These are phyloP conservation scores for Ustilago hordei DNA, from an alignment of 1,284 basidiomycete genomes.

Conservation along the genomic window DNA sequence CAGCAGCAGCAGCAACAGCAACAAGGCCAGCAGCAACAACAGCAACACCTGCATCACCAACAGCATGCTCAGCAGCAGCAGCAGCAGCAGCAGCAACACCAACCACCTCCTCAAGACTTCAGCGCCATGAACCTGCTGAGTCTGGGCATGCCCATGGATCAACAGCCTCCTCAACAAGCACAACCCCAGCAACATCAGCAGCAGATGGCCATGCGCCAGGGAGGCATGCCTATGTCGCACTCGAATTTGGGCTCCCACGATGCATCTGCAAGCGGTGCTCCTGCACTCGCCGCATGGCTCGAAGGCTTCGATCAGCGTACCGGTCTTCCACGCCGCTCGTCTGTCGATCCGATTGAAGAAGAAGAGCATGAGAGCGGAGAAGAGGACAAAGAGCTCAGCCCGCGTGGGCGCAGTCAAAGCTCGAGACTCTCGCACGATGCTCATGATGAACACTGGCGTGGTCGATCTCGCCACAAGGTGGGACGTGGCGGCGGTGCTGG, in stretches of 20 bases:
- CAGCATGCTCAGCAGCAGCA: slow-evolving; percentile 15
- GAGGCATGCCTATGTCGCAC: slow-evolving; percentile 17
- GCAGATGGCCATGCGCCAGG: slow-evolving; percentile 29
- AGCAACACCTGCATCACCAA: slow-evolving; percentile 2
- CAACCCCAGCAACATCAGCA: slow-evolving; percentile 13
- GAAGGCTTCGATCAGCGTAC: slow-evolving; percentile 54
- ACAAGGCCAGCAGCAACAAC: slow-evolving; percentile 18
- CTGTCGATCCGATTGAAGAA: slow-evolving; percentile 55
- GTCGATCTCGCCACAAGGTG: slow-evolving; percentile 37
- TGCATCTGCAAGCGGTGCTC: slow-evolving; percentile 12
- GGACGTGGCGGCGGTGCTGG: slow-evolving; percentile 11
- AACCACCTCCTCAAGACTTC: slow-evolving; percentile 39
- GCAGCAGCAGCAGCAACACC: slow-evolving; percentile 24
- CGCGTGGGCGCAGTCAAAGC: slow-evolving; percentile 35
- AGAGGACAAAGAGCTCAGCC: slow-evolving; percentile 44
- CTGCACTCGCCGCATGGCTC: slow-evolving; percentile 46
- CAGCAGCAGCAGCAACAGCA: slow-evolving; percentile 22
- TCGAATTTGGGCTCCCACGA: slow-evolving; percentile 28
- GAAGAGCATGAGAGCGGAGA: slow-evolving; percentile 48
- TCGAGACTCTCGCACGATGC: slow-evolving; percentile 22
- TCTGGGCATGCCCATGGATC: slow-evolving; percentile 43
- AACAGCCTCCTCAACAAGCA: slow-evolving; percentile 8
- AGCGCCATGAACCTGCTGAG: slow-evolving; percentile 48
- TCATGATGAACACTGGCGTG: slow-evolving; percentile 44
- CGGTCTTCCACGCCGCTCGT: slow-evolving; percentile 50